phyloP scores from a whole-genome alignment of 2,329 filamentous ascomycete species.

The Pyricularia sp. region DNA sequence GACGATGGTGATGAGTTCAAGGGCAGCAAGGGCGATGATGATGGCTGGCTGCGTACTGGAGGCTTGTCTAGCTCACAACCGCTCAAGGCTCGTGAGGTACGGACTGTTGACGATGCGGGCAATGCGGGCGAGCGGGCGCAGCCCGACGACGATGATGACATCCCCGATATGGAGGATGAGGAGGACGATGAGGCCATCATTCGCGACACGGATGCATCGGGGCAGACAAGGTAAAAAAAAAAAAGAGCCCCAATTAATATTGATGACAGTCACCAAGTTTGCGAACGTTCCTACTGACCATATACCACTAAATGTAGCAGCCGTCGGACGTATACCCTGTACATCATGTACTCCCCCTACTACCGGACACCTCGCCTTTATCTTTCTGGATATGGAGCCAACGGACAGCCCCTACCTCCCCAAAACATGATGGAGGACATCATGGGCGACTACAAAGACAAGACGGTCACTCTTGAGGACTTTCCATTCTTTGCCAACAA shows the following conservation, averaged over 20 bases:
- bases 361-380: conserved; percentile 94
- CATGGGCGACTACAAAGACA: conserved; percentile 34
- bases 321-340: conserved; percentile 88
- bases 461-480: conserved; percentile 95
- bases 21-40: conserved; percentile 42
- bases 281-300: neutral
- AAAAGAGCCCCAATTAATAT: conserved; percentile 7
- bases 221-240: conserved; percentile 36
- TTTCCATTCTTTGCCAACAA: conserved; percentile 88
- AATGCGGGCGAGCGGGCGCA: conserved; percentile 67
- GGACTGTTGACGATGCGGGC: conserved; percentile 79
- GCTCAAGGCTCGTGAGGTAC: conserved; percentile 64
- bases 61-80: conserved; percentile 64
- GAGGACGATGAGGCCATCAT: conserved; percentile 97
- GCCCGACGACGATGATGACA: conserved; percentile 64
- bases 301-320: conserved; percentile 39
- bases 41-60: conserved; percentile 85
- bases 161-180: conserved; percentile 97
- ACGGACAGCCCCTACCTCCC: conserved; percentile 42
- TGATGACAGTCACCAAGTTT: neutral
- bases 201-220: conserved; percentile 47
- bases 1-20: conserved; percentile 58
- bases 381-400: conserved; percentile 74
- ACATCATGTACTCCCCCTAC: conserved; percentile 95
- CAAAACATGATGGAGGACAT: conserved; percentile 27